Base-by-base conservation (phyloP, 2,329 filamentous ascomycete species). In the Scytalidium sp. region DNA sequence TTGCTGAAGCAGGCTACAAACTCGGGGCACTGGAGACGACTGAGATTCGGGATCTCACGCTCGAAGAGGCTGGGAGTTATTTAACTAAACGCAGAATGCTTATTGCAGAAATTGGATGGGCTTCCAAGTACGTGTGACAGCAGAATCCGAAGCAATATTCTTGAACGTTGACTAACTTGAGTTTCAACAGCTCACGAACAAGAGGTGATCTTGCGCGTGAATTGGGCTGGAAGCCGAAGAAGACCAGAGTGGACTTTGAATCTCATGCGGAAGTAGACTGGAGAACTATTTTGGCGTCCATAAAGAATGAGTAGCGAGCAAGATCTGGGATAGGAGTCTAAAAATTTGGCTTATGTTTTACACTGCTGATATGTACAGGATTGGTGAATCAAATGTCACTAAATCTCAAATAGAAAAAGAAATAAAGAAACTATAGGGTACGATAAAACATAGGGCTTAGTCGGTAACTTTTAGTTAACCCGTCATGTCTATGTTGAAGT, bases 71-170 rank as follows among this genome's bases (percentile, higher is more conserved):
- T 22, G 49, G 52, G 40, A 45, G 54, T 45, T 46, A 46, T 43
- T 58, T 32, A 53, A 41, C 43, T 42, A 50, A 49, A 1, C 45
- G 49, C 10, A 46, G 50, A 25, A 55, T 49, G 41, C 50, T 51
- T 10, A 41, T 63, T 11, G 50, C 60, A 8, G 67, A 72, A 58
- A 50, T 70, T 3, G 65, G 59, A 1, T 60, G 67, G 19, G 59
- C 61, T 4, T 64, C 59, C 47, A 57, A 59, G 46, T 43, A 43
- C 7, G 41, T 43, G 19, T 41, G n/a, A 41, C 39, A 7, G 13
- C 25, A 27, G n/a, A n/a, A 27, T 13, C 13, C 25, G 7, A 13
- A 27, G 13, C 7, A 27, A 27, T 7, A 27, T 27, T 27, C 7
- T 13, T 13, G 7, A 27, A 7, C 25, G 25, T 27, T 27, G 25